phyloP scores from a whole-genome alignment of 2,329 filamentous ascomycete species.

The Amylocarpus encephaloides region DNA sequence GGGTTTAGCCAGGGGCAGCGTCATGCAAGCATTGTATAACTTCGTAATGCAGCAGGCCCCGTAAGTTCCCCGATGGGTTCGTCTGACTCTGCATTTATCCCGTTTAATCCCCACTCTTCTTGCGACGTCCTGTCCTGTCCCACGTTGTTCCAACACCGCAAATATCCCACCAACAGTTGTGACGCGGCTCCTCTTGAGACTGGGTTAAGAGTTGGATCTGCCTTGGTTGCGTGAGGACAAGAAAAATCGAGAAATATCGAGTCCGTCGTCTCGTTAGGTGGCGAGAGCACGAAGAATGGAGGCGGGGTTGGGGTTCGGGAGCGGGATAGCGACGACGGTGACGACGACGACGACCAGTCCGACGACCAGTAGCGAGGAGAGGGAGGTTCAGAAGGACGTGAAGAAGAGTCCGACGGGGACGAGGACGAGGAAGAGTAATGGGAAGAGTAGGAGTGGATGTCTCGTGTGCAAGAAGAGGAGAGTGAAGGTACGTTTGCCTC shows the following conservation, averaged over 20 bases:
- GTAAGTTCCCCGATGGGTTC: background rate
- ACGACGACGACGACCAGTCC: background rate
- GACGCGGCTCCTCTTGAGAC: too few species aligned
- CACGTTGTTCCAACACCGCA: too few species aligned
- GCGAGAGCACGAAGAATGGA: too few species aligned
- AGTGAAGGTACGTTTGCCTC: constrained; percentile 11
- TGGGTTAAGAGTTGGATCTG: too few species aligned
- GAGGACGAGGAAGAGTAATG: constrained; percentile 3
- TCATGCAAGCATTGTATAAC: background rate
- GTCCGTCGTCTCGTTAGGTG: too few species aligned
- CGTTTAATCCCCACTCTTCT: background rate
- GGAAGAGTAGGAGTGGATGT: constrained; percentile 14
- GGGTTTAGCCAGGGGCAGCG: too few species aligned
- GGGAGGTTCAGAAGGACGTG: background rate
- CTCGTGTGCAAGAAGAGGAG: constrained; percentile 12
- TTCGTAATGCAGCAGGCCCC: background rate
- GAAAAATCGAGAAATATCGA: too few species aligned
- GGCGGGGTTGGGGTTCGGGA: background rate
- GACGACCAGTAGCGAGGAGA: background rate
- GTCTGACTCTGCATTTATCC: background rate
- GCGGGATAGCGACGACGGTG: background rate
- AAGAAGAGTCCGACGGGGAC: background rate
- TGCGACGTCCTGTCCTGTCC: background rate
- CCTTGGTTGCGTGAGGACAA: too few species aligned
- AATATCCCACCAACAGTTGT: too few species aligned